Percentiles rank a stretch among this genome's conserved stretches.
Conservation (phyloP, 2,329 filamentous ascomycete species). For the Paecilomyces fulvus region DNA sequence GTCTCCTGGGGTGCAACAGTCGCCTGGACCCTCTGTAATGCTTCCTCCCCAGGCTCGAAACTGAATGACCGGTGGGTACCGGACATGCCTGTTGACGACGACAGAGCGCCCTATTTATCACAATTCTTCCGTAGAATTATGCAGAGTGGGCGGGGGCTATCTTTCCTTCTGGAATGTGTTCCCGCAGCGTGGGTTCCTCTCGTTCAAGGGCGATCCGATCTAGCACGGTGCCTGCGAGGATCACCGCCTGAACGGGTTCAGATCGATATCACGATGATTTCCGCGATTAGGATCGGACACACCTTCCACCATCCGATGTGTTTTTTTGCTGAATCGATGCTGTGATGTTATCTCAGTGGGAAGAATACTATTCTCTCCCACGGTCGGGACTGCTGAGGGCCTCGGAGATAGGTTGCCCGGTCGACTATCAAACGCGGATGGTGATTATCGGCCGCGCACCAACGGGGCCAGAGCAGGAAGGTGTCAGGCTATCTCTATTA, state of each 20-base stretch:
- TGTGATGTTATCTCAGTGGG: background rate
- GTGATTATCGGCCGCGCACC: background rate
- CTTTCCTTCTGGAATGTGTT: background rate
- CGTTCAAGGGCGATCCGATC: background rate
- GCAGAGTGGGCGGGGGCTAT: background rate
- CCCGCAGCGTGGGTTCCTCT: background rate
- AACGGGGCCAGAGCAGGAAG: background rate
- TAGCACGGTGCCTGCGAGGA: background rate
- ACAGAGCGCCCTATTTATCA: background rate
- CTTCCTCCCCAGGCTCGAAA: slow-evolving; percentile 13
- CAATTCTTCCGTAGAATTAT: background rate
- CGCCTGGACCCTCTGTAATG: background rate
- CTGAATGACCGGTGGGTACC: slow-evolving; percentile 14
- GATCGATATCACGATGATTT: background rate
- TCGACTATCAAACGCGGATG: background rate
- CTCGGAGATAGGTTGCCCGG: background rate
- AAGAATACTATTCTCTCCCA: background rate
- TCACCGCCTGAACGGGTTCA: background rate
- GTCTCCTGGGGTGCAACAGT: background rate
- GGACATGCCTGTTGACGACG: slow-evolving; percentile 9
- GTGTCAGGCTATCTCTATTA: background rate
- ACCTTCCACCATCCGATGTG: background rate
- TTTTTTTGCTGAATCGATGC: background rate
- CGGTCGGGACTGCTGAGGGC: background rate
- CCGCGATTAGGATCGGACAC: background rate